Base-by-base conservation (phyloP, 1,139 yeast genomes). In the Blastobotrys aristatus region DNA sequence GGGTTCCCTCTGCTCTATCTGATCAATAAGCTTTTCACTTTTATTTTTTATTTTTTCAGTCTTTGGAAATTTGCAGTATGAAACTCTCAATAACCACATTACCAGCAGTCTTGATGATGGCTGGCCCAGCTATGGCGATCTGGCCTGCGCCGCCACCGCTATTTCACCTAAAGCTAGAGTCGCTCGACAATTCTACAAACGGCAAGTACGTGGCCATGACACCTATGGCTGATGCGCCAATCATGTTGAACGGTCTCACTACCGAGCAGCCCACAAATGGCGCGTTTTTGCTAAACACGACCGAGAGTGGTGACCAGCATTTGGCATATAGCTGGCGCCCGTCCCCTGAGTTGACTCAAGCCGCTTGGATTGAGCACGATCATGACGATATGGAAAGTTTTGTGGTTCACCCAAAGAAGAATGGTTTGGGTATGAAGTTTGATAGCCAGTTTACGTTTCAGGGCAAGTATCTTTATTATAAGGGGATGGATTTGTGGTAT, bases 171-270 rank as follows among this genome's bases (percentile, higher is more conserved):
- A 21, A 20, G 22, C 8, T 41, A 7, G 30, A 31, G n/a, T 31
- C 38, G 3, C 2, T 2, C 20, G 26, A 38, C 33, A 8, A 8
- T 13, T 14, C 17, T 13, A 13, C 8, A 11, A 11, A 41, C 20
- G 22, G 21, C n/a, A 8, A n/a, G 38, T 32, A 22, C 21, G 22
- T 41, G 21, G 16, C 17, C 8, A n/a, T 29, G 20, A 13, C 14
- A 16, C 44, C 38, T 14, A 21, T 32, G 30, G 38, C 38, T 7
- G 44, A 41, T 22, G 38, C 44, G 13, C 38, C 44, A 11, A 18
- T 31, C 17, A 32, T 20, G 29, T 14, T 18, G 8, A 13, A 7
- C 20, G 18, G 7, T 8, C 13, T 31, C 13, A 30, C 10, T n/a
- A 3, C 18, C 3, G 21, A 31, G n/a, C 32, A 41, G 20, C 44